Percentiles rank a stretch among this genome's conserved stretches.
Conservation (phyloP, 2,329 filamentous ascomycete genomes). For the Drechslerella coelobrocha region DNA sequence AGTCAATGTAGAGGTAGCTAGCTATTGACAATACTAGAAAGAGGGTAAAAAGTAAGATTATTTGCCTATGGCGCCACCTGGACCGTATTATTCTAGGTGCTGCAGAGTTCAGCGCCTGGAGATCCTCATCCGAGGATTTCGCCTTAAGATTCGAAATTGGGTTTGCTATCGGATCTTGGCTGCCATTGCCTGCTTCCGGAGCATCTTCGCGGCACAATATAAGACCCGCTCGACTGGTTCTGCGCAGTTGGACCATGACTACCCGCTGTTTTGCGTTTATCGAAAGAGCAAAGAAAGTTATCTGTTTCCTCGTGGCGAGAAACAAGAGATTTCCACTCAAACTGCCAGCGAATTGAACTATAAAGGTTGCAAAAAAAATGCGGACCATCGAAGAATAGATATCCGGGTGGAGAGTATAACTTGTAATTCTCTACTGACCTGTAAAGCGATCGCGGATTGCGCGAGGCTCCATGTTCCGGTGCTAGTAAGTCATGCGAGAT, state of each 20-base stretch:
- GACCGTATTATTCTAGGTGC: not conserved
- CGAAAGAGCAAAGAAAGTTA: too few species aligned
- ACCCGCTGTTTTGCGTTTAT: too few species aligned
- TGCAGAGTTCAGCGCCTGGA: conserved; percentile 5
- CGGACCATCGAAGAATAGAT: conserved; percentile 1
- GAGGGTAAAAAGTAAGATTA: not conserved
- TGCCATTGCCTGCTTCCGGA: not conserved
- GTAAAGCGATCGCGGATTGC: too few species aligned
- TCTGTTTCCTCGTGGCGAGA: too few species aligned
- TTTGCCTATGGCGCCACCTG: not conserved
- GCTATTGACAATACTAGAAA: conserved; percentile 30
- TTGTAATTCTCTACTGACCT: not conserved
- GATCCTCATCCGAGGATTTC: conserved; percentile 13
- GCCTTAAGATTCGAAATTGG: not conserved
- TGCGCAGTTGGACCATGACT: not conserved
- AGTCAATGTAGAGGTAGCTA: too few species aligned
- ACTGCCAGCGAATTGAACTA: too few species aligned
- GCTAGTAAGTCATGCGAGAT: too few species aligned
- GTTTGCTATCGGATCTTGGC: not conserved
- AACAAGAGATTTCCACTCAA: too few species aligned
- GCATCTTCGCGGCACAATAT: not conserved
- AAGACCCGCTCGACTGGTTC: not conserved
- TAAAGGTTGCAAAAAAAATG: too few species aligned
- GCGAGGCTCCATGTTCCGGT: too few species aligned
- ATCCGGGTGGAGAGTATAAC: not conserved